phyloP scores from a whole-genome alignment of 2,329 filamentous ascomycete species.

The Alternaria novae-zelandiae region DNA sequence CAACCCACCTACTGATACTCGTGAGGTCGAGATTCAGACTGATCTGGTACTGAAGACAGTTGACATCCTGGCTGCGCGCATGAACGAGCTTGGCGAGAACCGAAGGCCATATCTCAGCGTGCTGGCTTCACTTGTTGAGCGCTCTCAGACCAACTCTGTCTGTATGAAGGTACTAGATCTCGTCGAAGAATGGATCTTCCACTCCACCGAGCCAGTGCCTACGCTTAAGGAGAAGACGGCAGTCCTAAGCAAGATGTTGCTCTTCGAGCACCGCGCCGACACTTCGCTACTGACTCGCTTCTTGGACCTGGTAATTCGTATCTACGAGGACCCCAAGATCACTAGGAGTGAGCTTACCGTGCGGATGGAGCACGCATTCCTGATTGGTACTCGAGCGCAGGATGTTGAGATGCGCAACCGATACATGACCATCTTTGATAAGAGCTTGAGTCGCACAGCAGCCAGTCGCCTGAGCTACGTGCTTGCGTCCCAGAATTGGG shows the following conservation, averaged over 20 bases:
- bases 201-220: conserved; percentile 91
- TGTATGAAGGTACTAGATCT: conserved; percentile 93
- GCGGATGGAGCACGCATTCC: conserved; percentile 95
- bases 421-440: conserved; percentile 96
- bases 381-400: conserved; percentile 90
- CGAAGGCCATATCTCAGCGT: conserved; percentile 93
- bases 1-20: conserved; percentile 69
- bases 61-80: conserved; percentile 87
- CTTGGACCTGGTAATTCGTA: conserved; percentile 92
- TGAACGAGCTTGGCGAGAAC: conserved; percentile 91
- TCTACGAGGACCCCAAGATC: conserved; percentile 97
- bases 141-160: conserved; percentile 83
- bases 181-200: conserved; percentile 96
- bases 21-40: conserved; percentile 87
- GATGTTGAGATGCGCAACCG: conserved; percentile 97
- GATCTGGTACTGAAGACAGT: conserved; percentile 94
- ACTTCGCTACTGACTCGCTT: conserved; percentile 89
- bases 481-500: conserved; percentile 93
- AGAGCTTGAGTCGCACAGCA: conserved; percentile 89
- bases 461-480: conserved; percentile 89
- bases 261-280: conserved; percentile 86
- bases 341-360: conserved; percentile 95
- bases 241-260: conserved; percentile 98
- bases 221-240: conserved; percentile 99
- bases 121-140: conserved; percentile 91